phyloP scores from a whole-genome alignment of 2,329 filamentous ascomycete genomes.

The Annulohypoxylon truncatum region DNA sequence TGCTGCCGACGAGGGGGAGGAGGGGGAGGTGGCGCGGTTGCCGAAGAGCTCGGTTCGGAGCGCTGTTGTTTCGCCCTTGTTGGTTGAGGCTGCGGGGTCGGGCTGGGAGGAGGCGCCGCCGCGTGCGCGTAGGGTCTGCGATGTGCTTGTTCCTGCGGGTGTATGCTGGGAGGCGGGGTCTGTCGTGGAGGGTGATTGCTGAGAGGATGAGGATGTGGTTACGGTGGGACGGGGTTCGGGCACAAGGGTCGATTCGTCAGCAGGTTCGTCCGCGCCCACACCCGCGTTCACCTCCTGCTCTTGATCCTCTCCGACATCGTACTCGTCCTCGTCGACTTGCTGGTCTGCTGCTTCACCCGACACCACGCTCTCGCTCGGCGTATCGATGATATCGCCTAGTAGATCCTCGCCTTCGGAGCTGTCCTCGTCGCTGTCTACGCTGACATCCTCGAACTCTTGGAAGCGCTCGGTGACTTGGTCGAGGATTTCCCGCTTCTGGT shows the following conservation, averaged over 20 bases:
- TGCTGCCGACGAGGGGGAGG: slow-evolving; percentile 43
- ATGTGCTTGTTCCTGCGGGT: slow-evolving; percentile 42
- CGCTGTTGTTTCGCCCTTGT: slow-evolving; percentile 38
- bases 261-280: slow-evolving; percentile 18
- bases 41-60: slow-evolving; percentile 61
- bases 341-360: slow-evolving; percentile 45
- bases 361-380: slow-evolving; percentile 65
- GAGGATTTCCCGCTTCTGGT: slow-evolving; percentile 72
- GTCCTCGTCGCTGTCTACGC: slow-evolving; percentile 55
- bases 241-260: slow-evolving; percentile 39
- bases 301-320: slow-evolving; percentile 19
- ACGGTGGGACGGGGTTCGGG: slow-evolving; percentile 22
- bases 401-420: slow-evolving; percentile 69
- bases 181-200: slow-evolving; percentile 17
- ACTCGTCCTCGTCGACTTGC: slow-evolving; percentile 4
- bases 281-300: too few relatives aligned
- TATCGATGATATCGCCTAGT: slow-evolving; percentile 65
- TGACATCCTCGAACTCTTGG: slow-evolving; percentile 74
- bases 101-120: slow-evolving; percentile 21
- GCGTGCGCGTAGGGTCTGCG: slow-evolving; percentile 52
- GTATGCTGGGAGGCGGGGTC: slow-evolving; percentile 19
- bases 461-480: slow-evolving; percentile 74
- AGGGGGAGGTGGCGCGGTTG: slow-evolving; percentile 50
- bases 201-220: slow-evolving; percentile 2
- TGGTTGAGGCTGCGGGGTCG: slow-evolving; percentile 2